These are phyloP conservation scores for Ilex paraguariensis DNA, from an alignment of 305 asterid species.

Conservation along the genomic window DNA sequence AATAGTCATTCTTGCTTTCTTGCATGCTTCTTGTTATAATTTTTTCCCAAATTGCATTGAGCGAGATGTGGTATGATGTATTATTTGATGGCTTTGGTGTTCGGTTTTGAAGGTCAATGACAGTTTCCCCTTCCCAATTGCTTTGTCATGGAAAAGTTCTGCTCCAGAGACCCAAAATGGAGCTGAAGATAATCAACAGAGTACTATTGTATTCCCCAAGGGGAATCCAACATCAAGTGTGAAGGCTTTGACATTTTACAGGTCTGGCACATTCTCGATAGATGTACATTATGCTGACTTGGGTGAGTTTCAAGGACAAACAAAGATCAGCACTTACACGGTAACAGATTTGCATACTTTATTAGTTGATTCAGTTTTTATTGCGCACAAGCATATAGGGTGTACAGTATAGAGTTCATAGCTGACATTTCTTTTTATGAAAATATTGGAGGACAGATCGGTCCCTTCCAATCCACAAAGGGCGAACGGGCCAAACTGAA, in stretches of 20 bases:
- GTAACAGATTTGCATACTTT: slow-evolving; percentile 31
- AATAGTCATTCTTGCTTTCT: neutral
- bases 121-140: slow-evolving; percentile 72
- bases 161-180: slow-evolving; percentile 67
- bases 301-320: slow-evolving; percentile 70
- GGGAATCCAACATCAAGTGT: slow-evolving; percentile 91
- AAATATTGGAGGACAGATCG: slow-evolving; percentile 44
- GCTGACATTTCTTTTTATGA: neutral
- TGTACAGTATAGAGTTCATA: neutral
- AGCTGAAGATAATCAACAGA: slow-evolving; percentile 60
- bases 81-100: no score
- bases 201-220: slow-evolving; percentile 80
- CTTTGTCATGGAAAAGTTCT: slow-evolving; percentile 77
- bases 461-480: slow-evolving; percentile 70
- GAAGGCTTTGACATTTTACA: slow-evolving; percentile 88
- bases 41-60: neutral
- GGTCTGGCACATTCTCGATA: slow-evolving; percentile 67
- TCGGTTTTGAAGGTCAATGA: slow-evolving; percentile 63
- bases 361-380: no score
- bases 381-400: neutral
- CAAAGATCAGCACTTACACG: slow-evolving; percentile 87
- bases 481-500: slow-evolving; percentile 73
- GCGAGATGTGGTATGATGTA: no score
- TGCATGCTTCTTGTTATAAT: neutral
- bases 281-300: slow-evolving; percentile 82